Percentiles rank a stretch among this genome's conserved stretches.
Evolutionary conservation across 192 early-diverging fungal species (phyloP).

Genomic region (Umbelopsis isabellina): DNA sequence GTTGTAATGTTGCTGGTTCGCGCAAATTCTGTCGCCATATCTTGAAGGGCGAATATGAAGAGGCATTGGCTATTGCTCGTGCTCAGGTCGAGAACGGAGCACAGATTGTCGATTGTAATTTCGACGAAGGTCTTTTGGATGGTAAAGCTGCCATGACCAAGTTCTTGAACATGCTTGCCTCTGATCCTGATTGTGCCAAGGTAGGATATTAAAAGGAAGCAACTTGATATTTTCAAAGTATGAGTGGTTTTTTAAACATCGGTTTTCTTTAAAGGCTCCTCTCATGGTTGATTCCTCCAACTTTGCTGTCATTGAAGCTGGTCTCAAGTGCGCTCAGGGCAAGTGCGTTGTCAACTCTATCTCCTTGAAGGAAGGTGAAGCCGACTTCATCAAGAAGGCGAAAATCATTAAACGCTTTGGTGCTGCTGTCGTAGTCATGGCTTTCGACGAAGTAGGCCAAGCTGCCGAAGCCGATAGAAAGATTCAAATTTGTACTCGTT

Average conservation of each 20-base stretch:
- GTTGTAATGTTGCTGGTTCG: slow-evolving; percentile 97
- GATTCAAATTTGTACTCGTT: slow-evolving; percentile 87
- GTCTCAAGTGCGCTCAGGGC: slow-evolving; percentile 94
- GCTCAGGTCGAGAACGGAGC: slow-evolving; percentile 95
- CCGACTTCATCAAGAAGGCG: slow-evolving; percentile 90
- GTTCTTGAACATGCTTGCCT: slow-evolving; percentile 93
- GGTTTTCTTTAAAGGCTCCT: slow-evolving; percentile 51
- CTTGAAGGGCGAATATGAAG: slow-evolving; percentile 90
- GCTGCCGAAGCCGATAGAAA: slow-evolving; percentile 85
- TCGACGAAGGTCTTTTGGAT: slow-evolving; percentile 97
- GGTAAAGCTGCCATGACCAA: slow-evolving; percentile 92
- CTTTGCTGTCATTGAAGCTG: slow-evolving; percentile 95
- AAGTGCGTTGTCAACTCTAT: slow-evolving; percentile 99
- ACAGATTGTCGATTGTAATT: slow-evolving; percentile 94
- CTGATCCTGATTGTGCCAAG: slow-evolving; percentile 88
- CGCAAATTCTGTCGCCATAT: slow-evolving; percentile 94
- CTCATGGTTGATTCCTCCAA: slow-evolving; percentile 98
- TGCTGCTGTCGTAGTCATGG: slow-evolving; percentile 96
- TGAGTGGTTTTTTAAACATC: background rate
- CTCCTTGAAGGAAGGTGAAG: slow-evolving; percentile 93
- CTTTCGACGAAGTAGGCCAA: slow-evolving; percentile 95
- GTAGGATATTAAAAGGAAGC: slow-evolving; percentile 20
- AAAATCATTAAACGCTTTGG: slow-evolving; percentile 87
- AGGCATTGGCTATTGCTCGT: slow-evolving; percentile 90
- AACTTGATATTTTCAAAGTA: background rate